Conservation (phyloP, 208 protist species). For the Leptomonas seymouri region DNA sequence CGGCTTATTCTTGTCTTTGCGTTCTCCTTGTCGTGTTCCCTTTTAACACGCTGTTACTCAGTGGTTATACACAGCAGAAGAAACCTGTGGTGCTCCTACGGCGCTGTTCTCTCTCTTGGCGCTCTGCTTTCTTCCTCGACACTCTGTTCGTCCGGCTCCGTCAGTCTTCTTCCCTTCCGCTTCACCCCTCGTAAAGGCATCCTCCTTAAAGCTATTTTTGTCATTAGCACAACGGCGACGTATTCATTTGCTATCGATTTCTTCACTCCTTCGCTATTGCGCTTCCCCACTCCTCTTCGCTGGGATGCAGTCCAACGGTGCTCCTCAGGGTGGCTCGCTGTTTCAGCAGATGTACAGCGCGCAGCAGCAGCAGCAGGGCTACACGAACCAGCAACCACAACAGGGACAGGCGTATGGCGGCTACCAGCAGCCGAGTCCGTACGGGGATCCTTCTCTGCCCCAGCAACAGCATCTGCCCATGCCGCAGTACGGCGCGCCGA, state of each 20-base stretch:
- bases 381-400: constrained; percentile 42
- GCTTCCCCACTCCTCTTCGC: not conserved
- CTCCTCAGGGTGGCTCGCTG: constrained; percentile 49
- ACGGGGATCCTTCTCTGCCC: not conserved
- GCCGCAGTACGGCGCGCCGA: constrained; percentile 16
- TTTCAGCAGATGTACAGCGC: constrained; percentile 85
- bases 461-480: constrained; percentile 31
- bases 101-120: too few species aligned
- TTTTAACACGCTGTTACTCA: too few species aligned
- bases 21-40: too few species aligned
- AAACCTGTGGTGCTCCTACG: too few species aligned
- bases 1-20: not conserved
- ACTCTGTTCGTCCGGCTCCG: too few species aligned
- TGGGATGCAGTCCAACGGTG: constrained; percentile 20
- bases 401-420: constrained; percentile 19
- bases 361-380: constrained; percentile 49
- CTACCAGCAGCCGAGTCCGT: constrained; percentile 29
- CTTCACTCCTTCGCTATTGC: constrained; percentile 1
- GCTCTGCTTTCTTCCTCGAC: too few species aligned
- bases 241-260: not conserved
- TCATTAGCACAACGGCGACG: too few species aligned
- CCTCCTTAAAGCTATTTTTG: not conserved
- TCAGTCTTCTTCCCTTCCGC: too few species aligned
- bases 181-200: too few species aligned
- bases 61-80: too few species aligned